phyloP scores from a whole-genome alignment of 2,329 filamentous ascomycete species.

The Aspergillus jensenii region DNA sequence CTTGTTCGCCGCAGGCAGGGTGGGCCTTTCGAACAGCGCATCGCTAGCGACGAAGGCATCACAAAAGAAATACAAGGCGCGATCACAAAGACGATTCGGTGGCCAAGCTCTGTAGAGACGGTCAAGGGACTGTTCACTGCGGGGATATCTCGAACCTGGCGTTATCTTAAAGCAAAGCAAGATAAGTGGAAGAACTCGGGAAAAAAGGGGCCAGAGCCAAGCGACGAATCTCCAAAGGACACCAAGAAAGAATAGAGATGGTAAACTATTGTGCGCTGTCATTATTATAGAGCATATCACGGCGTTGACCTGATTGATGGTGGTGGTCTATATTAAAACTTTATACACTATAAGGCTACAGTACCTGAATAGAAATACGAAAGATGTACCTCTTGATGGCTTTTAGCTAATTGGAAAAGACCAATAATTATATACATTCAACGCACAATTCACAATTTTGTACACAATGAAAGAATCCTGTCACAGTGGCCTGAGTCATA shows the following conservation, averaged over 20 bases:
- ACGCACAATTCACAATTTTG: not conserved
- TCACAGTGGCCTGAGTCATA: not conserved
- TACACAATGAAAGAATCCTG: not conserved
- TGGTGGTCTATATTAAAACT: not conserved
- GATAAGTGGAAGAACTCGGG: constrained; percentile 56
- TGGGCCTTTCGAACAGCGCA: constrained; percentile 81
- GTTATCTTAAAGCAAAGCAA: constrained; percentile 82
- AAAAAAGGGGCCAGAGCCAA: constrained; percentile 23
- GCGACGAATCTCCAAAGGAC: constrained; percentile 19
- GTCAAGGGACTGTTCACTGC: constrained; percentile 81
- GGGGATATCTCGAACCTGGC: constrained; percentile 66
- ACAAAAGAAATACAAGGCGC: constrained; percentile 68
- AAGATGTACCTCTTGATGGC: not conserved
- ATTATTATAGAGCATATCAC: constrained; percentile 12
- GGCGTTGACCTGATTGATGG: constrained; percentile 4
- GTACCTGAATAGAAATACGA: constrained; percentile 4
- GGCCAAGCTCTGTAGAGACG: constrained; percentile 87
- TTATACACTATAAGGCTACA: not conserved
- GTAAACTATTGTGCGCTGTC: constrained; percentile 3
- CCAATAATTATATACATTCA: not conserved
- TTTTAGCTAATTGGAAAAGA: not conserved
- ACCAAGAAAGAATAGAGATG: constrained; percentile 20
- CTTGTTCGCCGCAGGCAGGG: constrained; percentile 73
- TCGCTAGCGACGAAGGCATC: constrained; percentile 72
- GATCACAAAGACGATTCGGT: constrained; percentile 84